phyloP scores from a whole-genome alignment of 345 rosid genomes.

The Citrus reticulata region DNA sequence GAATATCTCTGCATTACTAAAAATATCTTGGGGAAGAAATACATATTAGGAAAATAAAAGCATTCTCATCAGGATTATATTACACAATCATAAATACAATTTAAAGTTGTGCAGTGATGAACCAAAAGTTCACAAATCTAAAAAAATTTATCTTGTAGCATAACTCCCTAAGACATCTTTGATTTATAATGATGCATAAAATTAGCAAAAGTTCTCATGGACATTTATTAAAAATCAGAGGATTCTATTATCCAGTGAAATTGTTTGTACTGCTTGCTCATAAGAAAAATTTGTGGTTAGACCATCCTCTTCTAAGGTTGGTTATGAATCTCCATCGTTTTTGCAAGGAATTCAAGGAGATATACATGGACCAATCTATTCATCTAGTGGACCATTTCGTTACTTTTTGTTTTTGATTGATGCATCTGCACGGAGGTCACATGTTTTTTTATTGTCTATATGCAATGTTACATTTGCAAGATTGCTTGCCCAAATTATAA shows the following conservation, averaged over 20 bases:
- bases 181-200: not conserved
- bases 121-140: not conserved
- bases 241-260: not conserved
- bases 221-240: not conserved
- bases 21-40: not conserved
- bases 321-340: not conserved
- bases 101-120: not conserved
- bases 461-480: not conserved
- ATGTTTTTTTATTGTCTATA: conserved; percentile 3
- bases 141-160: not conserved
- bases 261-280: not conserved
- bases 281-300: conserved; percentile 4
- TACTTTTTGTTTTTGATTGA: conserved; percentile 10
- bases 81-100: not conserved
- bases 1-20: not conserved
- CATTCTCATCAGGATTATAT: not conserved
- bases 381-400: not conserved
- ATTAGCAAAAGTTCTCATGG: not conserved
- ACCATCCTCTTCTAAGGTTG: conserved; percentile 5
- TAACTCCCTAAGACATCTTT: not conserved
- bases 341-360: not conserved
- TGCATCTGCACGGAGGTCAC: not conserved
- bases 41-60: not conserved
- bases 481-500: not conserved
- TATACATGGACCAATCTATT: not conserved